Conservation (phyloP, 2,329 filamentous ascomycete species). For the Alternaria ethzedia region DNA sequence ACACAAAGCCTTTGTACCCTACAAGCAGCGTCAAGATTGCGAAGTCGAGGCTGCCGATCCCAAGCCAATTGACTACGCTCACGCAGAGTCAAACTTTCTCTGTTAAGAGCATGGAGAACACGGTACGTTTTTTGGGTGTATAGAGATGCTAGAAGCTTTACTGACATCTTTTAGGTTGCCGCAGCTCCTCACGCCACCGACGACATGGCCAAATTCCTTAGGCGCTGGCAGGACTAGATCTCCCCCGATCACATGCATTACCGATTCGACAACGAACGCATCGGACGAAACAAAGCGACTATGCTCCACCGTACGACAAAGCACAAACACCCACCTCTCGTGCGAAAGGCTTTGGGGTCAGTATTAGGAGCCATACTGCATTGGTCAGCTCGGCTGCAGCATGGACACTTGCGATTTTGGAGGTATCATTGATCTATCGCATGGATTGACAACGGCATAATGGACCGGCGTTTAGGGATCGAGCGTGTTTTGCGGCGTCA, state of each 20-base stretch:
- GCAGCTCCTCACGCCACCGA: conserved; percentile 58
- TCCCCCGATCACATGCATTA: background rate
- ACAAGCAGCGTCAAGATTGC: conserved; percentile 63
- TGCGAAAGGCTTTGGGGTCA: background rate
- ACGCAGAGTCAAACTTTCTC: conserved; percentile 60
- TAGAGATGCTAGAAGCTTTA: background rate
- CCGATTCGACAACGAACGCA: background rate
- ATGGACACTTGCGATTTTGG: background rate
- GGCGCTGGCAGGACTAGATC: conserved; percentile 64
- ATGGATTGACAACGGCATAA: background rate
- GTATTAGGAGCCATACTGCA: background rate
- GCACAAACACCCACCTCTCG: background rate
- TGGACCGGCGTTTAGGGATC: conserved; percentile 15
- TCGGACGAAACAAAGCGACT: background rate
- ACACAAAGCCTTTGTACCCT: conserved; percentile 58
- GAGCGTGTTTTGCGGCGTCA: conserved; percentile 1
- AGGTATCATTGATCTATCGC: background rate
- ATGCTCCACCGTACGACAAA: background rate
- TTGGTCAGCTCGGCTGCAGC: background rate
- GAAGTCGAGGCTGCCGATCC: conserved; percentile 55
- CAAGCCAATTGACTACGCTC: conserved; percentile 57
- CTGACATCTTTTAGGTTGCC: conserved; percentile 55
- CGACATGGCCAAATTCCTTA: conserved; percentile 64
- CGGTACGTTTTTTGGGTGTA: conserved; percentile 54
- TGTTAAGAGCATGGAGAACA: conserved; percentile 62